Percentiles rank a stretch among this genome's conserved stretches.
Conservation (phyloP, 2,329 filamentous ascomycete genomes). For the Alternaria dauci region DNA sequence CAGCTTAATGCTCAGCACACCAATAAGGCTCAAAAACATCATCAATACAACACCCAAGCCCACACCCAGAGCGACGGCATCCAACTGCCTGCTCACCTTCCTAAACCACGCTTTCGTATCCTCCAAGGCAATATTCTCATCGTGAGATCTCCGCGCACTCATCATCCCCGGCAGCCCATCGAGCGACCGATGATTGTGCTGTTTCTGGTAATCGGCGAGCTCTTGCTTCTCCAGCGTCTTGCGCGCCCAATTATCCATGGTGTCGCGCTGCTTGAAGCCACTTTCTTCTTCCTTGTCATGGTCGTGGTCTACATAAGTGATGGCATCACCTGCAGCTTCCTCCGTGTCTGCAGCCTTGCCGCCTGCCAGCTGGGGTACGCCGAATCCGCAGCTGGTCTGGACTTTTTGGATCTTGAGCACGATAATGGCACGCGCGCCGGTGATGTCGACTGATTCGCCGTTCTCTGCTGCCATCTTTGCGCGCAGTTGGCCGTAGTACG, state of each 20-base stretch:
- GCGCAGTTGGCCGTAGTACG: slow-evolving; percentile 48
- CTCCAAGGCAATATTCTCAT: slow-evolving; percentile 57
- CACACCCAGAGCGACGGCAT: slow-evolving; percentile 31
- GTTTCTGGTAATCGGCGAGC: slow-evolving; percentile 64
- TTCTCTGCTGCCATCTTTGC: slow-evolving; percentile 53
- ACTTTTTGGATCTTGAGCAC: slow-evolving; percentile 68
- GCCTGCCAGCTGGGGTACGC: slow-evolving; percentile 63
- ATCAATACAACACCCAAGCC: slow-evolving; percentile 32
- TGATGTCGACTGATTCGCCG: slow-evolving; percentile 35
- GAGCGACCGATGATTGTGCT: slow-evolving; percentile 58
- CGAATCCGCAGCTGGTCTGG: slow-evolving; percentile 73
- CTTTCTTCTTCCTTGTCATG: slow-evolving; percentile 19
- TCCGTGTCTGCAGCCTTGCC: slow-evolving; percentile 8
- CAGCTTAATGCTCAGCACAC: slow-evolving; percentile 27
- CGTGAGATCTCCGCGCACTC: slow-evolving; percentile 58
- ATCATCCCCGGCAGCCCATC: slow-evolving; percentile 37
- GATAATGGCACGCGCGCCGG: slow-evolving; percentile 63
- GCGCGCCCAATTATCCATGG: slow-evolving; percentile 61
- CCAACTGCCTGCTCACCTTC: slow-evolving; percentile 37
- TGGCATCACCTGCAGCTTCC: slow-evolving; percentile 23
- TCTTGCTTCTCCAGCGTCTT: slow-evolving; percentile 61
- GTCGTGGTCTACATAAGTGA: slow-evolving; percentile 33
- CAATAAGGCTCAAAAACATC: slow-evolving; percentile 28
- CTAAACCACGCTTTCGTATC: slow-evolving; percentile 47
- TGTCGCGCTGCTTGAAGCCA: slow-evolving; percentile 57